Conservation (phyloP, 2,329 filamentous ascomycete species). For the Mycosphaerella sp. region DNA sequence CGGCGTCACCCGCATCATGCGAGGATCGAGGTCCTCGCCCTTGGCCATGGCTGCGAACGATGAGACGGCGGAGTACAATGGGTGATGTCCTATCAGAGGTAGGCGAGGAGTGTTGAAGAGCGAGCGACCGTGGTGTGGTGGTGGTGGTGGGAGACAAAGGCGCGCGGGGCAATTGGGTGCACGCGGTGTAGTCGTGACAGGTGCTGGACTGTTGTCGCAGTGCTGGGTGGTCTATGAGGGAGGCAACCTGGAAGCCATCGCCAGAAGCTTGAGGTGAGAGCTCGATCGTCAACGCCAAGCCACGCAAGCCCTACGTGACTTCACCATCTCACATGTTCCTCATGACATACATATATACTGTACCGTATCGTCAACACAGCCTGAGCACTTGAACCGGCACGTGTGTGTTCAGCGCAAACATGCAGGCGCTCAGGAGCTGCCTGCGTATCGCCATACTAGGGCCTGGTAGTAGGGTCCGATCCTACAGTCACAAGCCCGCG, state of each 20-base stretch:
- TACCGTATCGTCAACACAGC: no score
- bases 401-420: neutral
- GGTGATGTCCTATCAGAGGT: neutral
- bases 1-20: constrained; percentile 56
- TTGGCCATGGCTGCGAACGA: constrained; percentile 29
- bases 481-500: neutral
- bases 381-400: no score
- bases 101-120: neutral
- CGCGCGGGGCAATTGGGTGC: no score
- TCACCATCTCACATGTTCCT: no score
- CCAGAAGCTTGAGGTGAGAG: no score
- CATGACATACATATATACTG: no score
- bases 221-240: no score
- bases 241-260: no score
- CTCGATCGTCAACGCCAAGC: no score
- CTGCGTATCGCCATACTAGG: neutral
- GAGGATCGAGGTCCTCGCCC: constrained; percentile 38
- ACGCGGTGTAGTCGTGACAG: no score
- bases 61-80: neutral
- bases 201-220: no score
- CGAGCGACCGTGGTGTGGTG: neutral
- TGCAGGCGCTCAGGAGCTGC: neutral
- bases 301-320: no score
- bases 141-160: neutral
- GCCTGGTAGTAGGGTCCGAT: neutral